Evolutionary conservation across 176 grass and related monocot genomes (phyloP), one percentile per base, ranked within the genome.

Genomic region (Eragrostis nindensis): DNA sequence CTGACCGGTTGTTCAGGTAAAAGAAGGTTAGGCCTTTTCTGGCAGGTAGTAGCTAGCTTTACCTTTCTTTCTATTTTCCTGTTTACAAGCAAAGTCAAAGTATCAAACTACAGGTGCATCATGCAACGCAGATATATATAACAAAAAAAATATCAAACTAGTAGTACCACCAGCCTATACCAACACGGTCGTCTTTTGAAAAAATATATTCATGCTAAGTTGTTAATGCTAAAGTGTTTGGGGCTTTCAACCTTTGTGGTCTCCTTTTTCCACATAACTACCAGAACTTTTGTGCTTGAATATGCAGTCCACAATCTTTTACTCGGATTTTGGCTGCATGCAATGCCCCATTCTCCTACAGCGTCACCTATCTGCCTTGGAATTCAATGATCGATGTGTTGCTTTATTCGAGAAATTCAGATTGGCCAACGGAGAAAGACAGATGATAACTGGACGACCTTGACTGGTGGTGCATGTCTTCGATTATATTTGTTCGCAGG

Each of bases 21-120:
- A 39, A 22, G 43, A 29, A 83, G 75, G 81, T 89, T 84, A 45
- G 87, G 82, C 82, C 71, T 84, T 85, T 89, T 89, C 63, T 61
- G 82, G 87, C 76, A 62, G 82, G 70, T 57, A 60, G 74, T 32
- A 21, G 62, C 60, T 66, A 30, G 15, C 27, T 70, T 47, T 7
- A 19, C 60, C 75, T 64, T 53, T 8, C 22, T 70, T 64, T 50
- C n/a, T 71, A 22, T 44, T 53, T 52, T 84, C 62, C 16, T 75
- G 12, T 22, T 84, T 68, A 61, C 19, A 80, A 64, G 63, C 70
- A 80, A 85, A 85, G 70, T 89, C 87, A 89, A 89, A 80, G 22
- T 63, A 75, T 71, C 87, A 89, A 80, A 74, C 22, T 63, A 73
- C 57, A 54, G 44, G 26, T 43, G 22, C 71, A 56, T 60, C 39